phyloP scores from a whole-genome alignment of 768 basidiomycete genomes.

The Suillus bovinus region DNA sequence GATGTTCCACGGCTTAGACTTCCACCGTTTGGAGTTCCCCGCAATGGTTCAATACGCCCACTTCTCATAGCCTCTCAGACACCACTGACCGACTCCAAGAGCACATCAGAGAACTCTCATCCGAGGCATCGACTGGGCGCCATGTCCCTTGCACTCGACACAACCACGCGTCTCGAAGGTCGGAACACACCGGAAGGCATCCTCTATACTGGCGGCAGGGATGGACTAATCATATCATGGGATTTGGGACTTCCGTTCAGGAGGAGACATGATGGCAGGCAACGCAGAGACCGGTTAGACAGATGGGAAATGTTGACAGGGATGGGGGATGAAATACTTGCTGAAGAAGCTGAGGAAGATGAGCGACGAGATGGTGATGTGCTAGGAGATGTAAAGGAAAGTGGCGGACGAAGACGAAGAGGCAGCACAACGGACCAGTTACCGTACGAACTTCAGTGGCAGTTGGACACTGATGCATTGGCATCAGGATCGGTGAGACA shows the following conservation, averaged over 20 bases:
- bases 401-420: slow-evolving; percentile 33
- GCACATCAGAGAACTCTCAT: slow-evolving; percentile 35
- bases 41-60: slow-evolving; percentile 70
- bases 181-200: slow-evolving; percentile 77
- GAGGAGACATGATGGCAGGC: slow-evolving; percentile 35
- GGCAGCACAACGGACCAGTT: slow-evolving; percentile 35
- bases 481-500: slow-evolving; percentile 49
- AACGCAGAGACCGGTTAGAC: slow-evolving; percentile 30
- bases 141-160: slow-evolving; percentile 84
- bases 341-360: slow-evolving; percentile 69
- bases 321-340: slow-evolving; percentile 70
- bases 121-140: slow-evolving; percentile 89
- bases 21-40: slow-evolving; percentile 61
- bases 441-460: slow-evolving; percentile 78
- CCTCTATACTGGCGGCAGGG: slow-evolving; percentile 85
- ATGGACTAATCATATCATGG: slow-evolving; percentile 88
- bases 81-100: slow-evolving; percentile 20
- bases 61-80: slow-evolving; percentile 50
- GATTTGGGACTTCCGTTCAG: slow-evolving; percentile 72
- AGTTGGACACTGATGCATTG: slow-evolving; percentile 61
- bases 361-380: slow-evolving; percentile 76
- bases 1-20: slow-evolving; percentile 67
- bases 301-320: slow-evolving; percentile 85
- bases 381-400: slow-evolving; percentile 66
- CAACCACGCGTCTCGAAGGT: slow-evolving; percentile 74